Base-by-base conservation (phyloP, 345 rosid species). In the Citrus sp. region DNA sequence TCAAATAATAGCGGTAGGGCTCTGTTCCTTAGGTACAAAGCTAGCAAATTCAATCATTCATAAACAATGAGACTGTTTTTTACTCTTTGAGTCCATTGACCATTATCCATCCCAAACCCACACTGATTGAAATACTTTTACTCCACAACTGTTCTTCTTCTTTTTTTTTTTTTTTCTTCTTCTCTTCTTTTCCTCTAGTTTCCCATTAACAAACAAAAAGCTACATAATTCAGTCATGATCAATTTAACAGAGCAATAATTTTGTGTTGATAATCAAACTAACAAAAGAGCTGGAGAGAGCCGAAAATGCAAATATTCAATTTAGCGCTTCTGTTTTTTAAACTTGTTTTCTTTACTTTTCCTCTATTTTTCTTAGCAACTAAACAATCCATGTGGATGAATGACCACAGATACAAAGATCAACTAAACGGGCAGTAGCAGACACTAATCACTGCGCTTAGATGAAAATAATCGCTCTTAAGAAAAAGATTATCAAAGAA, bases 331-430 rank as follows among this genome's bases (percentile, higher is more conserved):
- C 42, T 8, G 4, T n/a, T 58, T 67, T 32, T 35, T 10, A 18
- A 30, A 8, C 62, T 49, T 35, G 7, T 3, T 30, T 13, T n/a
- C 24, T 51, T 42, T 78, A 19, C 2, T n/a, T 34, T 64, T 72
- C 59, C 78, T 28, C 38, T 24, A 10, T 9, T 73, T 82, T 60
- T 74, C 72, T 74, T 65, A 24, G 72, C 75, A 73, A 38, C 42
- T 8, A 38, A 7, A 38, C 42, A 38, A 38, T 9, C 42, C 42
- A 38, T 38, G 42, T 49, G 14, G 55, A 49, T 18, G 18, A 51
- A 49, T 18, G 18, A 51, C 24, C 37, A 19, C 8, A 63, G 7
- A 9, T 24, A 34, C 56, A 27, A 14, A 34, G 73, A 54, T 34
- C 21, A 67, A 54, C 12, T 51, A 34, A 13, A 55, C 35, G 37